These are phyloP conservation scores for Podospora tetraspora DNA, from an alignment of 495 filamentous ascomycete species.

Conservation along the genomic window DNA sequence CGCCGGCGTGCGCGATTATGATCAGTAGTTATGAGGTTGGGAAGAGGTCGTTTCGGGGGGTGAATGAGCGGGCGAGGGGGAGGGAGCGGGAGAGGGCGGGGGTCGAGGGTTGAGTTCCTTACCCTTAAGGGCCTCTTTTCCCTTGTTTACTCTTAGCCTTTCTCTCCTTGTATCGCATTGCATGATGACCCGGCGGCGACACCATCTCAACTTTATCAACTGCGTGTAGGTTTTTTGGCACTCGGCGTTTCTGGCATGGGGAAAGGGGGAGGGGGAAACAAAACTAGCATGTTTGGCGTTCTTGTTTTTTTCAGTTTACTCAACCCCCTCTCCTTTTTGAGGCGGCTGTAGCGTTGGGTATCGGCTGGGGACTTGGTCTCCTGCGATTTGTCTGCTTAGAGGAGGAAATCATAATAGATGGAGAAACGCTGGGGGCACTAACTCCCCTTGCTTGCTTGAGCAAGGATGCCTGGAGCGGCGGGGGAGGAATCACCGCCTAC, in stretches of 20 bases:
- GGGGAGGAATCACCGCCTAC: no score
- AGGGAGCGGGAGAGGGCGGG: background rate
- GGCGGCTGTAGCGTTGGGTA: background rate
- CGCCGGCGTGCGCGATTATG: slow-evolving; percentile 98
- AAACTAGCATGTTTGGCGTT: slow-evolving; percentile 25
- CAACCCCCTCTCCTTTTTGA: background rate
- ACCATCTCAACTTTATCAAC: background rate
- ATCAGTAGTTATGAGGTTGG: slow-evolving; percentile 96
- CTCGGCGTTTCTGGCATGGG: background rate
- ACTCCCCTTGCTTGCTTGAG: no score
- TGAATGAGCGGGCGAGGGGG: slow-evolving; percentile 59
- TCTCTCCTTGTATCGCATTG: no score
- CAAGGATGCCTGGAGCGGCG: no score
- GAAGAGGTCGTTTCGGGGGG: slow-evolving; percentile 75
- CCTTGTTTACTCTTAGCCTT: no score
- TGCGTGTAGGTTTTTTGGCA: background rate
- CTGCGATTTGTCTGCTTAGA: background rate
- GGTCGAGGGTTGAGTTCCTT: background rate
- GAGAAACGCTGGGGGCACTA: background rate
- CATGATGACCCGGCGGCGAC: background rate
- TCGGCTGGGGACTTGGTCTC: background rate
- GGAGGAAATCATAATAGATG: slow-evolving; percentile 1
- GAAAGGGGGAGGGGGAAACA: background rate
- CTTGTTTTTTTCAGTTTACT: background rate
- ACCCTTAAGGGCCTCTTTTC: no score